Conservation (phyloP, 768 basidiomycete genomes). For the Hypholoma sublateritium region DNA sequence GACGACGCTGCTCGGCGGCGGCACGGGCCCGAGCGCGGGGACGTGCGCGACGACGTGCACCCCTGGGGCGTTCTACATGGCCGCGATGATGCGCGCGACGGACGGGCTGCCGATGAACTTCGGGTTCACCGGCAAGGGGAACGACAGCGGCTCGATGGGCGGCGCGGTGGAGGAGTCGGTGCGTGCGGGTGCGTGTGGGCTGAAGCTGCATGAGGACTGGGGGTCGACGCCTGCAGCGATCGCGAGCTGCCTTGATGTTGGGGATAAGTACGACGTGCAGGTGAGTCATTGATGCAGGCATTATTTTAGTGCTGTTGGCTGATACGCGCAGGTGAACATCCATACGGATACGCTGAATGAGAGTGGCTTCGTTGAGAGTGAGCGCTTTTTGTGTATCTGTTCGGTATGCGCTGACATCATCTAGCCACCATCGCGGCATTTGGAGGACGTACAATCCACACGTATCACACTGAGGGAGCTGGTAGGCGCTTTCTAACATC, state of each 20-base stretch:
- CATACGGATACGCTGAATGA: slow-evolving; percentile 98
- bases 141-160: slow-evolving; percentile 68
- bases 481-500: slow-evolving; percentile 40
- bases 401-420: not conserved
- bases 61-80: slow-evolving; percentile 85
- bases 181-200: slow-evolving; percentile 79
- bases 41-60: slow-evolving; percentile 96
- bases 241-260: slow-evolving; percentile 72
- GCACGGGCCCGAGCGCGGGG: slow-evolving; percentile 90
- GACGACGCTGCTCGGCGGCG: slow-evolving; percentile 95
- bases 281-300: no score
- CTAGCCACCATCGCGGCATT: slow-evolving; percentile 88
- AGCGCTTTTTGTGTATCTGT: slow-evolving; percentile 18
- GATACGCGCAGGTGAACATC: slow-evolving; percentile 61
- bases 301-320: no score
- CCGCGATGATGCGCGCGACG: slow-evolving; percentile 88
- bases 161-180: slow-evolving; percentile 79
- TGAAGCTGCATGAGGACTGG: slow-evolving; percentile 99
- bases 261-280: slow-evolving; percentile 92
- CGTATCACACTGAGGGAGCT: slow-evolving; percentile 96
- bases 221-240: slow-evolving; percentile 88
- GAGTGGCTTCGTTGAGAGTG: slow-evolving; percentile 94
- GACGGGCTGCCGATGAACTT: slow-evolving; percentile 91
- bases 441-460: slow-evolving; percentile 89
- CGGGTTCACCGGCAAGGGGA: slow-evolving; percentile 95